Evolutionary conservation across 768 basidiomycete species (phyloP), one percentile per base, ranked within the genome.

Genomic region (Thelephora ganbajun): DNA sequence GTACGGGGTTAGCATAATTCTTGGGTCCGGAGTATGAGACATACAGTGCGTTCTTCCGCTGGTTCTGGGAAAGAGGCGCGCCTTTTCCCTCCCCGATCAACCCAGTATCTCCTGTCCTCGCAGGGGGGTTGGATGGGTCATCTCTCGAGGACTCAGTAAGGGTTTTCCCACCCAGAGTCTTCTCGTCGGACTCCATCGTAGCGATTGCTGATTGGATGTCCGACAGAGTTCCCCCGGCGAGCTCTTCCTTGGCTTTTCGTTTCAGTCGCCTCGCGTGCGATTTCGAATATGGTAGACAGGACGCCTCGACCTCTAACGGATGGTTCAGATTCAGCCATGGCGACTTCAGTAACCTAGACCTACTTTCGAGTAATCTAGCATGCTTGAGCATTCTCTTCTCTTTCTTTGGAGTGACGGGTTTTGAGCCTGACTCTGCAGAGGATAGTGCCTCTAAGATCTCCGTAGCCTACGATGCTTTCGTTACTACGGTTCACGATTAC

Each of bases 191-290:
- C 45, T 74, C 74, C 20, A 85, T 60, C 16, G 72, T 67, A 23
- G 70, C 67, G 51, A 85, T 68, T n/a, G 70, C 80, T 6, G 61
- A 62, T 50, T 74, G 68, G 44, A 69, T 58, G 16, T 61, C 59
- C 16, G 48, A 49, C 48, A 69, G 50, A 30, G 26, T 30, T 19
- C 60, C 63, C 35, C 65, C 59, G n/a, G 55, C 63, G 36, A 66
- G 58, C 50, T 63, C 54, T 43, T 66, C 63, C 33, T 71, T 78
- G 44, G 72, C 77, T 57, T 77, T 84, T 54, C 77, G 77, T 57
- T 84, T 86, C 57, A 80, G 56, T 26, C 85, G 76, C 19, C 83
- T 74, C 39, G 63, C 66, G 57, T 87, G 85, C 16, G 77, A 80
- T 61, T 79, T 87, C 0, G 85, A 87, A 57, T 82, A 78, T 16